phyloP scores from a whole-genome alignment of 2,329 filamentous ascomycete species.

The Neofusicoccum laricinum region DNA sequence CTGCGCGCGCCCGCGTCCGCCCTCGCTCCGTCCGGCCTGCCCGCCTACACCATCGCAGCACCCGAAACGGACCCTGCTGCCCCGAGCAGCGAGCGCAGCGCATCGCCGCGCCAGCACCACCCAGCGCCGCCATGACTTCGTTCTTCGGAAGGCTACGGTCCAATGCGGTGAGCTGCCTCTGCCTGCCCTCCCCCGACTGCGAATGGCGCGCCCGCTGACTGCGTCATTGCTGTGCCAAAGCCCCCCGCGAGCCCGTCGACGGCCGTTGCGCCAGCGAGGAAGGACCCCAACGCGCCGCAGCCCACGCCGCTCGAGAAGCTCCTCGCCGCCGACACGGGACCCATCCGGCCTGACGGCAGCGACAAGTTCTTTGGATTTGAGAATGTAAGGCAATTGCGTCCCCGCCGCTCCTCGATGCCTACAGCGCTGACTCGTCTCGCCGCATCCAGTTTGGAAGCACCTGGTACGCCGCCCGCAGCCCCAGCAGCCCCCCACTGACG shows the following conservation, averaged over 20 bases:
- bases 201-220: neutral
- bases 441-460: slow-evolving; percentile 83
- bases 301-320: slow-evolving; percentile 67
- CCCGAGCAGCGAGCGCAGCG: slow-evolving; percentile 6
- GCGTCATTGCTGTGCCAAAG: slow-evolving; percentile 30
- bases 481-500: neutral
- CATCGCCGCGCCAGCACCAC: neutral
- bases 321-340: slow-evolving; percentile 79
- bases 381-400: slow-evolving; percentile 65
- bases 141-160: slow-evolving; percentile 56
- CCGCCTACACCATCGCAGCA: neutral
- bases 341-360: slow-evolving; percentile 80
- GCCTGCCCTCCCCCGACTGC: neutral
- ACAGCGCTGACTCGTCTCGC: slow-evolving; percentile 23
- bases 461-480: slow-evolving; percentile 60
- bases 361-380: slow-evolving; percentile 99
- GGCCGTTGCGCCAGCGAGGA: slow-evolving; percentile 52
- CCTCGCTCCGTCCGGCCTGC: neutral
- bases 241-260: slow-evolving; percentile 47
- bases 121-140: slow-evolving; percentile 44
- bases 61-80: slow-evolving; percentile 9
- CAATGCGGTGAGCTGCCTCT: slow-evolving; percentile 40
- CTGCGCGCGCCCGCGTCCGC: neutral
- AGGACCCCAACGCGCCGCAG: slow-evolving; percentile 56
- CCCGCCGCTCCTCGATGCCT: slow-evolving; percentile 12